These are phyloP conservation scores for Termitomyces sp. DNA, from an alignment of 768 basidiomycete species.

Conservation along the genomic window DNA sequence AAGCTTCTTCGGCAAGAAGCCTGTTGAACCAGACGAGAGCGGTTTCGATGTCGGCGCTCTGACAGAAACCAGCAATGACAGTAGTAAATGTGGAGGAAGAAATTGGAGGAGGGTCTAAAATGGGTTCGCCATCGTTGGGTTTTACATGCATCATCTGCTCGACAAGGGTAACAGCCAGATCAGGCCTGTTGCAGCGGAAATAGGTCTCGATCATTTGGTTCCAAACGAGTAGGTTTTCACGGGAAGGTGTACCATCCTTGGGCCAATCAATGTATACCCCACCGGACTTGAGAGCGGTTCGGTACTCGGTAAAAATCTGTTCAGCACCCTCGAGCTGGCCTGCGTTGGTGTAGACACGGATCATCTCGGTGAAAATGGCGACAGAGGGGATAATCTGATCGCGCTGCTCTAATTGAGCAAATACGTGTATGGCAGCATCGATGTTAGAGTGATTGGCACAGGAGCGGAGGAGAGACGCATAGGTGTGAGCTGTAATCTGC, in stretches of 20 bases:
- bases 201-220: slow-evolving; percentile 76
- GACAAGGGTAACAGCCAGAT: slow-evolving; percentile 61
- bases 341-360: slow-evolving; percentile 53
- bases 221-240: slow-evolving; percentile 52
- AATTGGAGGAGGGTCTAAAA: slow-evolving; percentile 50
- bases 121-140: slow-evolving; percentile 30
- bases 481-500: slow-evolving; percentile 36
- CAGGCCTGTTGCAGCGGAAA: slow-evolving; percentile 60
- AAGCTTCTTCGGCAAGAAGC: slow-evolving; percentile 39
- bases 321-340: slow-evolving; percentile 46
- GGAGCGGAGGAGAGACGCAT: slow-evolving; percentile 54
- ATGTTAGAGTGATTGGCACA: slow-evolving; percentile 56
- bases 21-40: slow-evolving; percentile 73
- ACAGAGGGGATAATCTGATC: slow-evolving; percentile 27
- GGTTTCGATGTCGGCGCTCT: slow-evolving; percentile 53
- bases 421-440: slow-evolving; percentile 61
- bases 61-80: slow-evolving; percentile 65
- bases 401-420: slow-evolving; percentile 54
- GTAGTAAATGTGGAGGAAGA: slow-evolving; percentile 59
- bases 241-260: slow-evolving; percentile 1
- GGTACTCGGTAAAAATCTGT: slow-evolving; percentile 63
- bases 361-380: slow-evolving; percentile 48
- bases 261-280: slow-evolving; percentile 29
- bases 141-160: slow-evolving; percentile 64
- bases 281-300: slow-evolving; percentile 34